A percentile compares a stretch with the other conserved stretches of the same genome.
phyloP scores from a whole-genome alignment of 495 filamentous ascomycete genomes.

The Choiromyces venosus region DNA sequence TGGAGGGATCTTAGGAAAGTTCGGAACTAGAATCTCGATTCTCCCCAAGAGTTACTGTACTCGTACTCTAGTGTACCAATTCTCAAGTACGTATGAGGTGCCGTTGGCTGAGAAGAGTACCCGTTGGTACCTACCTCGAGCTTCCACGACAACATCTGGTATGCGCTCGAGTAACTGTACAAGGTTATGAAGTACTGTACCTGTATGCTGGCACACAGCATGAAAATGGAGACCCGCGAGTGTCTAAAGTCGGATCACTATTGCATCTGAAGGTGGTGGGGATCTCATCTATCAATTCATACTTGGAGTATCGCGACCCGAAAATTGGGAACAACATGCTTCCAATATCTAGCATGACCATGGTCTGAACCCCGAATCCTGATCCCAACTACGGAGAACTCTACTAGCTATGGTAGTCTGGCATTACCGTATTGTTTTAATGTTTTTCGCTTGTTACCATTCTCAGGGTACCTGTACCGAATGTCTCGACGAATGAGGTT shows the following conservation, averaged over 20 bases:
- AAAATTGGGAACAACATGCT: background rate
- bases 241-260: background rate
- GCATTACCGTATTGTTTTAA: background rate
- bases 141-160: background rate
- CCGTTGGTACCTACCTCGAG: background rate
- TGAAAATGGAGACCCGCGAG: background rate
- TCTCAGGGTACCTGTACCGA: background rate
- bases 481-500: constrained; percentile 2
- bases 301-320: background rate
- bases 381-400: background rate
- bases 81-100: background rate
- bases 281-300: background rate
- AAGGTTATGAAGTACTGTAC: background rate
- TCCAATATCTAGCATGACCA: background rate
- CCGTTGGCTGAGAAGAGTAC: background rate
- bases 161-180: background rate
- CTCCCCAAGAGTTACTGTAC: background rate
- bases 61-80: background rate
- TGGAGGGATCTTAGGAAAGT: background rate
- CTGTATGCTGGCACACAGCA: background rate
- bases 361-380: constrained; percentile 1
- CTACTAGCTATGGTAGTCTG: no score
- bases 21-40: background rate
- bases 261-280: background rate
- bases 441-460: background rate